These are phyloP conservation scores for Fusarium sp. DNA, from an alignment of 2,329 filamentous ascomycete species.

Conservation along the genomic window DNA sequence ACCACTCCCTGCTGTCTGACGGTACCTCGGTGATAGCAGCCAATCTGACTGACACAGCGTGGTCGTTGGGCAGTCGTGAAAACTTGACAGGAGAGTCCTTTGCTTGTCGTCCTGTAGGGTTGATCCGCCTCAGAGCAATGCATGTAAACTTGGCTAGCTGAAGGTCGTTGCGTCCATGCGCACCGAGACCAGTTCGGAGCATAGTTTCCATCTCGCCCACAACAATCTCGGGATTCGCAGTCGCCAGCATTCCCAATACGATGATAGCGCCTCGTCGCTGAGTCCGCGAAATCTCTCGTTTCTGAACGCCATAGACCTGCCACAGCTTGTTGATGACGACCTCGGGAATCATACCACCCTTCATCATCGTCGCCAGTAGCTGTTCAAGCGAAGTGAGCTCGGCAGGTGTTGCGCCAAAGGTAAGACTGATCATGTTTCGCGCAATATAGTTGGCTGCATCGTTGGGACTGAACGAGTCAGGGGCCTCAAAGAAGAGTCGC, in stretches of 20 bases:
- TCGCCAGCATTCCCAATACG: slow-evolving; percentile 93
- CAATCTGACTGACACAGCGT: slow-evolving; percentile 83
- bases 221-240: slow-evolving; percentile 91
- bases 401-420: slow-evolving; percentile 92
- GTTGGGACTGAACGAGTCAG: slow-evolving; percentile 85
- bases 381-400: slow-evolving; percentile 97
- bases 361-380: slow-evolving; percentile 97
- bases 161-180: slow-evolving; percentile 82
- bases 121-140: slow-evolving; percentile 90
- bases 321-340: slow-evolving; percentile 91
- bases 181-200: slow-evolving; percentile 87
- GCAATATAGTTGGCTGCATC: slow-evolving; percentile 96
- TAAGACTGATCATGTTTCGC: slow-evolving; percentile 98
- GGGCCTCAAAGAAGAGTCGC: slow-evolving; percentile 94
- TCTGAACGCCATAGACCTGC: slow-evolving; percentile 97
- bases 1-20: slow-evolving; percentile 95
- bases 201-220: slow-evolving; percentile 96
- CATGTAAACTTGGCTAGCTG: slow-evolving; percentile 95
- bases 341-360: slow-evolving; percentile 85
- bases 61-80: slow-evolving; percentile 88
- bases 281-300: slow-evolving; percentile 88
- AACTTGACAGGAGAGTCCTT: slow-evolving; percentile 77
- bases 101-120: slow-evolving; percentile 81
- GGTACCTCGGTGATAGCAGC: slow-evolving; percentile 86
- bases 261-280: slow-evolving; percentile 95